Evolutionary conservation across 805 yeast genomes (phyloP).

Genomic region (Ascoidea rubescens): DNA sequence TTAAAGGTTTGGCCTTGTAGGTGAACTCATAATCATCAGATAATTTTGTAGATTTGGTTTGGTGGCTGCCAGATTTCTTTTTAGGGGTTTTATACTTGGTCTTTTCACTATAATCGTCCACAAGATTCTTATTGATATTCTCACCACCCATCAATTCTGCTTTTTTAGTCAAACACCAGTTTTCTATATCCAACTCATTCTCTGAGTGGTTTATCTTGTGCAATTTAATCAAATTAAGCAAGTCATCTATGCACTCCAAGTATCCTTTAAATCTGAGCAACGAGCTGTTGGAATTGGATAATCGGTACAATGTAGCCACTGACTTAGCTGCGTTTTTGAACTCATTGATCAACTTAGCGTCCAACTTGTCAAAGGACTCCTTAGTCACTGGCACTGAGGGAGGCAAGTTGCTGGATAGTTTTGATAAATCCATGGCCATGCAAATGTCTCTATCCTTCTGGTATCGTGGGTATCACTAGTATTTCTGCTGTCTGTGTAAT

Average conservation of each 20-base stretch:
- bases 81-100: too few species aligned
- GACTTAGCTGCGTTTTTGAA: constrained; percentile 62
- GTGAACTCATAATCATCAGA: too few species aligned
- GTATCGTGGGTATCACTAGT: too few species aligned
- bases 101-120: too few species aligned
- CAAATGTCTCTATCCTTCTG: too few species aligned
- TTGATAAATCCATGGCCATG: constrained; percentile 43
- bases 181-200: constrained; percentile 29
- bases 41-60: too few species aligned
- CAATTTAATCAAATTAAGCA: constrained; percentile 25
- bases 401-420: constrained; percentile 41
- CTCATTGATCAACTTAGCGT: constrained; percentile 41
- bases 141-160: constrained; percentile 24
- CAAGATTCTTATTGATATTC: constrained; percentile 7
- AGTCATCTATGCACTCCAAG: constrained; percentile 44
- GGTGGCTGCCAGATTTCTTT: too few species aligned
- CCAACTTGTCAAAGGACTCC: constrained; percentile 31
- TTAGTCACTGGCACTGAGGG: constrained; percentile 34
- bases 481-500: too few species aligned
- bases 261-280: constrained; percentile 43
- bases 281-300: constrained; percentile 38
- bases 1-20: too few species aligned
- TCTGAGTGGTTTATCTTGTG: constrained; percentile 11
- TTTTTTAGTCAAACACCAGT: constrained; percentile 35
- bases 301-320: constrained; percentile 51